A percentile compares a stretch with the other conserved stretches of the same genome.
Conservation (phyloP, 1,139 yeast species). For the Geotrichum reessii region DNA sequence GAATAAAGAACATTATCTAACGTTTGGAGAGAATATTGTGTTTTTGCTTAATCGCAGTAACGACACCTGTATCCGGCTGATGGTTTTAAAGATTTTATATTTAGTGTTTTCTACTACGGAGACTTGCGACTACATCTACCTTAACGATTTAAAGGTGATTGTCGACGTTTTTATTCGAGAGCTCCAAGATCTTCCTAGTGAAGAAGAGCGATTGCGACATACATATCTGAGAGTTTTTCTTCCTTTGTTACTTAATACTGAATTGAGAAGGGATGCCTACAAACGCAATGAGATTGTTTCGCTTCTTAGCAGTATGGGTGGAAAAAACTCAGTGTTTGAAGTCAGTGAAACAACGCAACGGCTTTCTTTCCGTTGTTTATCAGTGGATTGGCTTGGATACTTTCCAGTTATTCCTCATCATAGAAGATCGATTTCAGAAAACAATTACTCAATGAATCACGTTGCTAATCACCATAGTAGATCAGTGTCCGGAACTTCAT, state of each 20-base stretch:
- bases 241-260: constrained; percentile 62
- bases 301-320: constrained; percentile 45
- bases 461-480: not conserved
- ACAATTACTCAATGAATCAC: not conserved
- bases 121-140: constrained; percentile 64
- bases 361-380: constrained; percentile 55
- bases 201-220: constrained; percentile 58
- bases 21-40: constrained; percentile 51
- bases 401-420: not conserved
- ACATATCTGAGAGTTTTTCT: constrained; percentile 72
- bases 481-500: not conserved
- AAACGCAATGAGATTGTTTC: constrained; percentile 51
- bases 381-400: constrained; percentile 50
- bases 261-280: constrained; percentile 45
- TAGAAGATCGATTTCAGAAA: not conserved
- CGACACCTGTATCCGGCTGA: constrained; percentile 64
- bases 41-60: constrained; percentile 71
- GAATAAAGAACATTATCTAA: constrained; percentile 36
- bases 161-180: constrained; percentile 84
- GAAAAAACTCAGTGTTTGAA: constrained; percentile 11
- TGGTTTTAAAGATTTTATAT: constrained; percentile 73
- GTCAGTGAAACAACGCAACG: constrained; percentile 43
- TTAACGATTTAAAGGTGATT: constrained; percentile 69
- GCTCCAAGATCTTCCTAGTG: constrained; percentile 57
- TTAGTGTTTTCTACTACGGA: constrained; percentile 62